Conservation (phyloP, 805 yeast species). For the Kregervanrija pseudodelftensis region DNA sequence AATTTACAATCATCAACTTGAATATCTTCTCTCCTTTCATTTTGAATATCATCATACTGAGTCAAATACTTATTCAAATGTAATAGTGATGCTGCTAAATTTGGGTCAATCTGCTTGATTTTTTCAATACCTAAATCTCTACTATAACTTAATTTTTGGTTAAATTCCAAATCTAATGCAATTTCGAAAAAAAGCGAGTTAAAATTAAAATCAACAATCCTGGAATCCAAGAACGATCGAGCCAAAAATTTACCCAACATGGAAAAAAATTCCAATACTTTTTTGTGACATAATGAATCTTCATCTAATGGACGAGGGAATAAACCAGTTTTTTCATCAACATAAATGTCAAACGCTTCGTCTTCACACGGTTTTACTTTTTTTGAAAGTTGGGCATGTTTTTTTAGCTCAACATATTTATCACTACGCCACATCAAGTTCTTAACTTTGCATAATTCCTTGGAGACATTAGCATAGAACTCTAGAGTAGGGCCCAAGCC, state of each 20-base stretch:
- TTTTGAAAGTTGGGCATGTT: conserved; percentile 5
- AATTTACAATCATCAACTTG: conserved; percentile 29
- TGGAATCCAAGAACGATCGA: conserved; percentile 77
- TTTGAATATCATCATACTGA: conserved; percentile 7
- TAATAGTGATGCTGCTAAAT: conserved; percentile 49
- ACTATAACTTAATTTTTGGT: background rate
- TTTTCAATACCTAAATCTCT: conserved; percentile 26
- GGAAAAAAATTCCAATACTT: conserved; percentile 46
- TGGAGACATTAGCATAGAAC: conserved; percentile 77
- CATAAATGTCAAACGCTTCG: conserved; percentile 25
- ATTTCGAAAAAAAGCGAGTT: conserved; percentile 63
- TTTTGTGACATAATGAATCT: conserved; percentile 20
- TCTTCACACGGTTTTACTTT: conserved; percentile 1
- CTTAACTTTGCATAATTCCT: conserved; percentile 54
- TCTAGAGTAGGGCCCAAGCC: conserved; percentile 96
- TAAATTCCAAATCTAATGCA: conserved; percentile 25
- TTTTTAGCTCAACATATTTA: conserved; percentile 7
- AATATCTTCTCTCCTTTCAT: conserved; percentile 8
- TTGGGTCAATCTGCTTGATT: conserved; percentile 47
- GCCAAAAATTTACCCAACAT: conserved; percentile 80
- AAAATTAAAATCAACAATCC: conserved; percentile 78
- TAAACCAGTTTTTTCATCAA: conserved; percentile 43
- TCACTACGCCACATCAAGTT: conserved; percentile 62
- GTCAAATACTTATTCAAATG: conserved; percentile 40
- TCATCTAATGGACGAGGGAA: conserved; percentile 60